phyloP scores from a whole-genome alignment of 1,284 basidiomycete species.

The Mixia osmundae region DNA sequence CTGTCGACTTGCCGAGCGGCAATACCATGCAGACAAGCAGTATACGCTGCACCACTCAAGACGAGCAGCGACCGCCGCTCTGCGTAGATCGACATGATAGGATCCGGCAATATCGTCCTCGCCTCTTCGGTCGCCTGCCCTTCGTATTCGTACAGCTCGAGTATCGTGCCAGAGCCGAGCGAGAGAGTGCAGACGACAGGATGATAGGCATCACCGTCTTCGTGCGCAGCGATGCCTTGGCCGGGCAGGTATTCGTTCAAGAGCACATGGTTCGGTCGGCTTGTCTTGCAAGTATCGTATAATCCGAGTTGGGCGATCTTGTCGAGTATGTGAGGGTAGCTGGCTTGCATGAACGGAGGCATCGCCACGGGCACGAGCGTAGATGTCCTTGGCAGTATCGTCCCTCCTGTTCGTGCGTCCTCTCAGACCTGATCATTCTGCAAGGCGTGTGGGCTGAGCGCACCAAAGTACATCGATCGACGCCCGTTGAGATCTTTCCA shows the following conservation, averaged over 20 bases:
- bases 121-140: background rate
- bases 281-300: conserved; percentile 38
- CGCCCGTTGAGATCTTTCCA: conserved; percentile 58
- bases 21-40: conserved; percentile 7
- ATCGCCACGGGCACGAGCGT: conserved; percentile 37
- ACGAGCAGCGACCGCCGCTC: conserved; percentile 6
- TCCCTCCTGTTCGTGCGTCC: conserved; percentile 31
- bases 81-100: conserved; percentile 6
- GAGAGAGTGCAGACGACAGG: conserved; percentile 76
- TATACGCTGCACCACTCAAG: conserved; percentile 5
- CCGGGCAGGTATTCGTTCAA: conserved; percentile 39
- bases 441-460: background rate
- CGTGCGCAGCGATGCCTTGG: conserved; percentile 84
- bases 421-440: conserved; percentile 1
- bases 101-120: conserved; percentile 4
- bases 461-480: conserved; percentile 6
- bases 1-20: conserved; percentile 4
- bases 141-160: conserved; percentile 41
- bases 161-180: conserved; percentile 54
- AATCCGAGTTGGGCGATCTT: conserved; percentile 36
- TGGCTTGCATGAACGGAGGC: conserved; percentile 37
- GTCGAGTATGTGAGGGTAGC: conserved; percentile 44
- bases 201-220: conserved; percentile 72
- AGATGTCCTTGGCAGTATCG: conserved; percentile 34
- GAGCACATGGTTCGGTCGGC: conserved; percentile 48